Conservation (phyloP, 208 protist genomes). For the Leptomonas seymouri region DNA sequence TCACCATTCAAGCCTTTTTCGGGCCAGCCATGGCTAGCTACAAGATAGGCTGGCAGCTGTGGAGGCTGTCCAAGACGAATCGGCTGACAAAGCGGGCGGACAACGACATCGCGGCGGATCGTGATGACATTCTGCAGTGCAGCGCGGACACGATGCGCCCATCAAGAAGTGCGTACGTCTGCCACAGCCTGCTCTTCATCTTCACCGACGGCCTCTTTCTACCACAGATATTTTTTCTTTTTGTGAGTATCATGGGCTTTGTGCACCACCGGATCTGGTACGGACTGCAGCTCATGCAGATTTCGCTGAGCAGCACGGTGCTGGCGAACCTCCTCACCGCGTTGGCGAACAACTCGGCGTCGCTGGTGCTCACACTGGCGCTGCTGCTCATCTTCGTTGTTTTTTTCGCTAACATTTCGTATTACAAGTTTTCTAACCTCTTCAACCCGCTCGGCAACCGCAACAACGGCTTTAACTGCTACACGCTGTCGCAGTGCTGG, state of each 20-base stretch:
- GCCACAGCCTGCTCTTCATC: constrained; percentile 31
- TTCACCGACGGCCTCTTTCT: constrained; percentile 35
- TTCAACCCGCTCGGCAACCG: constrained; percentile 44
- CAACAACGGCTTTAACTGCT: constrained; percentile 74
- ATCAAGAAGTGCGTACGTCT: constrained; percentile 18
- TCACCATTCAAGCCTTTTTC: constrained; percentile 40
- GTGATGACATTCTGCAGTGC: constrained; percentile 30
- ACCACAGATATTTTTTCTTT: constrained; percentile 45
- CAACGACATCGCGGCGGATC: constrained; percentile 38
- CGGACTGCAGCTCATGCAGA: constrained; percentile 62
- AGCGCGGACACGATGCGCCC: constrained; percentile 20
- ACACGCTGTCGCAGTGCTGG: constrained; percentile 76
- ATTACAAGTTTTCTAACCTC: constrained; percentile 62
- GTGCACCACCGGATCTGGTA: constrained; percentile 66
- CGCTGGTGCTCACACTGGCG: constrained; percentile 59
- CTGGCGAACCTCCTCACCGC: constrained; percentile 57
- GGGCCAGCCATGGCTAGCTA: constrained; percentile 49
- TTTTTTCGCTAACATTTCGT: constrained; percentile 63
- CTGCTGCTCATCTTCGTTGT: constrained; percentile 64
- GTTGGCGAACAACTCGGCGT: constrained; percentile 42
- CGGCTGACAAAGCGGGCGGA: constrained; percentile 28
- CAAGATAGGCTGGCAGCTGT: constrained; percentile 41
- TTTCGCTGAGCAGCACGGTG: constrained; percentile 44
- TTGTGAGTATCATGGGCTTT: constrained; percentile 56
- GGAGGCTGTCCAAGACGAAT: constrained; percentile 36